Base-by-base conservation (phyloP, 805 yeast species). In the Wickerhamomyces bisporus region DNA sequence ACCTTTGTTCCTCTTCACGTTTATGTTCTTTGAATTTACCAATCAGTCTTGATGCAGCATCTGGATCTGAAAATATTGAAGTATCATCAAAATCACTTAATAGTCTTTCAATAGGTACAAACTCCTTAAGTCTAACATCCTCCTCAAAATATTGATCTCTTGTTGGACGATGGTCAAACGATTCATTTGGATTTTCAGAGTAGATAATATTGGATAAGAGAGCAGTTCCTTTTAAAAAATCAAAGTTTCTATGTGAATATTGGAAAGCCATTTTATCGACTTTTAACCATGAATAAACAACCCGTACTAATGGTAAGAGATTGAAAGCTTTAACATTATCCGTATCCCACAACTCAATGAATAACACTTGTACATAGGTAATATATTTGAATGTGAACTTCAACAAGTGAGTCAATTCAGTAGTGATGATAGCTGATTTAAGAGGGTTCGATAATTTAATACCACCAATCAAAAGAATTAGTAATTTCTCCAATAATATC, bases 71-170 rank as follows among this genome's bases (percentile, higher is more conserved):
- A 39, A 53, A 53, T 11, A 53, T 37, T 3, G 23, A 27, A 2
- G 41, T 15, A 49, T 82, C 88, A 45, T 79, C 66, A 47, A 81
- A 82, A 52, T 81, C 89, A 36, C 68, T 69, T 39, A 81, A 65
- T 36, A 68, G 70, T 44, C 64, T 69, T 18, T 70, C 71, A 14
- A 83, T 63, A 5, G 81, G 72, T 21, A 66, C 61, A 49, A 78
- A 81, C 43, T 80, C 88, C 42, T 74, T 75, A 45, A 78, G 62
- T 17, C 66, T 58, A 12, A 81, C 76, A 60, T 83, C 93, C 50
- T 84, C 91, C 32, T 65, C 59, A 52, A 81, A 82, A 38, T 71
- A 73, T 39, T 77, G 72, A 3, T 55, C 49, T 55, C 91, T 67
- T 7, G 53, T 45, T 13, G 83, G 82, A 35, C 66, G 38, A 12